Evolutionary conservation across 164 flowering plant species (phyloP).

Genomic region (Kalanchoe fedtschenkoi): DNA sequence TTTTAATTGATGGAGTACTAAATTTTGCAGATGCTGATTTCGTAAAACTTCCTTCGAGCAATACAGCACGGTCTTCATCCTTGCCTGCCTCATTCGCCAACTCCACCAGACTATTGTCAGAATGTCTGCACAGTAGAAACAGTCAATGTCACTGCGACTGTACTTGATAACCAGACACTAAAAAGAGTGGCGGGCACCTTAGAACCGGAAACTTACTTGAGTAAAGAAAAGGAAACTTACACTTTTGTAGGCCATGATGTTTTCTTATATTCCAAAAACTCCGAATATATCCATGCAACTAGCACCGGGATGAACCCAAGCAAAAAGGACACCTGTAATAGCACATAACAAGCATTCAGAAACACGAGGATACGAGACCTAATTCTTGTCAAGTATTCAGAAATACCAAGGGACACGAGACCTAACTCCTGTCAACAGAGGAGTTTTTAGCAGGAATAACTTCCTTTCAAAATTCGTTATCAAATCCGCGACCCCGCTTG

Average conservation of each 20-base stretch:
- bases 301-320: conserved; percentile 69
- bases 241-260: conserved; percentile 53
- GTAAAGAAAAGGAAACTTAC: conserved; percentile 34
- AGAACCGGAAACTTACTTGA: not conserved
- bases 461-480: too few relatives aligned
- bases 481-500: too few relatives aligned
- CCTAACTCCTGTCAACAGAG: not conserved
- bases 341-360: conserved; percentile 2
- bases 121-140: conserved; percentile 47
- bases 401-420: not conserved
- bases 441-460: too few relatives aligned
- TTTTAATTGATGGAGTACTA: conserved; percentile 45
- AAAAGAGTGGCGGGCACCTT: not conserved
- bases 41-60: conserved; percentile 88
- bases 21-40: conserved; percentile 67
- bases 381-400: not conserved
- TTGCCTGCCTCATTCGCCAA: conserved; percentile 51
- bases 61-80: conserved; percentile 78
- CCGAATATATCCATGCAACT: conserved; percentile 87
- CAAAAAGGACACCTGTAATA: conserved; percentile 70
- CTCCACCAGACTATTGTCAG: conserved; percentile 77
- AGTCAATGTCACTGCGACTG: not conserved
- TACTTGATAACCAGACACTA: not conserved
- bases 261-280: conserved; percentile 57
- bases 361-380: not conserved